phyloP scores from a whole-genome alignment of 306 rosid genomes.

The Sesbania bispinosa region DNA sequence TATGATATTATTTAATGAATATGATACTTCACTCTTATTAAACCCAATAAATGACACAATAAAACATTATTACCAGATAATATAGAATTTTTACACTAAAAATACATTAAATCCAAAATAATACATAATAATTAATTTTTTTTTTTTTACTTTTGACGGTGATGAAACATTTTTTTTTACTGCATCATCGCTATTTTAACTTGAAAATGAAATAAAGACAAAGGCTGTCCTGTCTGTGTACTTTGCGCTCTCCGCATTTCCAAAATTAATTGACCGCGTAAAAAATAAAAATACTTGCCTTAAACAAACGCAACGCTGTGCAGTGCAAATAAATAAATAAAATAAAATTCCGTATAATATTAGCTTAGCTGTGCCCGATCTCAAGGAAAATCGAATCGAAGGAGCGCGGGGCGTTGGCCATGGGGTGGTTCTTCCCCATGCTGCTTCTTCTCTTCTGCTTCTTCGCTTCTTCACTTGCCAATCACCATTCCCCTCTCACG shows the following conservation, averaged over 20 bases:
- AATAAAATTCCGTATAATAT: not conserved
- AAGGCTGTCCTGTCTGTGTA: too few relatives aligned
- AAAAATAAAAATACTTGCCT: not conserved
- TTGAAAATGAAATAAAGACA: too few relatives aligned
- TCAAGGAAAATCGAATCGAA: not conserved
- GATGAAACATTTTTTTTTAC: too few relatives aligned
- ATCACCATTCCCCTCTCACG: not conserved
- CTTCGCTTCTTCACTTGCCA: not conserved
- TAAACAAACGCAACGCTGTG: slow-evolving; percentile 11
- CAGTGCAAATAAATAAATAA: not conserved
- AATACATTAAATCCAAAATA: too few relatives aligned
- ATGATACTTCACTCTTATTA: too few relatives aligned
- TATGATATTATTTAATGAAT: too few relatives aligned
- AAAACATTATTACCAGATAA: too few relatives aligned
- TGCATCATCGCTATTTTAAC: too few relatives aligned
- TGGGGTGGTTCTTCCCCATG: not conserved
- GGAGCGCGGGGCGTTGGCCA: not conserved
- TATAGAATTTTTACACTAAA: too few relatives aligned
- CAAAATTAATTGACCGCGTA: not conserved
- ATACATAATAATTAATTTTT: too few relatives aligned
- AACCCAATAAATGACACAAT: too few relatives aligned
- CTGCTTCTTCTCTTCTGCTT: not conserved
- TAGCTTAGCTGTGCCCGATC: not conserved
- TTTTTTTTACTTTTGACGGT: too few relatives aligned
- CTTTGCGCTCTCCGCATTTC: not conserved